A percentile compares a stretch with the other conserved stretches of the same genome.
Conservation (phyloP, 2,329 filamentous ascomycete species). For the Epichloe sylvatica region DNA sequence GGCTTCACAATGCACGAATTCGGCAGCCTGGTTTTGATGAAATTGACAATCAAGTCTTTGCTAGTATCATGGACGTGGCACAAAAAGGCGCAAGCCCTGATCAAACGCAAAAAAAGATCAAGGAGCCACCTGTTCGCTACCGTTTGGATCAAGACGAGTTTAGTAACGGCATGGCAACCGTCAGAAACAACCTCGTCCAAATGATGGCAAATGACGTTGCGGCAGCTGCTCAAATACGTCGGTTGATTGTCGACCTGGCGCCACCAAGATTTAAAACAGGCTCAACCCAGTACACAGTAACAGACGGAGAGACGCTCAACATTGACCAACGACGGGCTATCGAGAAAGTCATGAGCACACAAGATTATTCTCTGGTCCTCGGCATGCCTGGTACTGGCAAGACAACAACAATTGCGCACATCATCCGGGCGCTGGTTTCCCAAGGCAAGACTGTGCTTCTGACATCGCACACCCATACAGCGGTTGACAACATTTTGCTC, state of each 20-base stretch:
- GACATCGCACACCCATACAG: conserved; percentile 93
- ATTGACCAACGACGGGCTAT: conserved; percentile 77
- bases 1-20: conserved; percentile 73
- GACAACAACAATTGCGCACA: conserved; percentile 94
- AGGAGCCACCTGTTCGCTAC: conserved; percentile 50
- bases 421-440: conserved; percentile 76
- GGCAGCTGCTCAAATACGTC: conserved; percentile 57
- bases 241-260: conserved; percentile 64
- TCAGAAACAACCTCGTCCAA: conserved; percentile 85
- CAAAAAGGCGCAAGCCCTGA: conserved; percentile 37
- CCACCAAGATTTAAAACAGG: conserved; percentile 58
- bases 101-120: conserved; percentile 36
- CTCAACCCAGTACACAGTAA: conserved; percentile 49
- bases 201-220: conserved; percentile 72
- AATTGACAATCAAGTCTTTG: conserved; percentile 67
- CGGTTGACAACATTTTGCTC: conserved; percentile 92
- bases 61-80: conserved; percentile 77
- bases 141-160: conserved; percentile 96
- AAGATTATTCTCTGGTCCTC: conserved; percentile 91
- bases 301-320: conserved; percentile 58
- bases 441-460: conserved; percentile 87
- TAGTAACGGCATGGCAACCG: conserved; percentile 90
- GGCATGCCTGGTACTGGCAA: conserved; percentile 98
- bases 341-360: conserved; percentile 86
- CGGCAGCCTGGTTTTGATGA: conserved; percentile 64